Percentiles rank a stretch among this genome's conserved stretches.
phyloP scores from a whole-genome alignment of 257 asterid genomes.

The Solanum dulcamara region DNA sequence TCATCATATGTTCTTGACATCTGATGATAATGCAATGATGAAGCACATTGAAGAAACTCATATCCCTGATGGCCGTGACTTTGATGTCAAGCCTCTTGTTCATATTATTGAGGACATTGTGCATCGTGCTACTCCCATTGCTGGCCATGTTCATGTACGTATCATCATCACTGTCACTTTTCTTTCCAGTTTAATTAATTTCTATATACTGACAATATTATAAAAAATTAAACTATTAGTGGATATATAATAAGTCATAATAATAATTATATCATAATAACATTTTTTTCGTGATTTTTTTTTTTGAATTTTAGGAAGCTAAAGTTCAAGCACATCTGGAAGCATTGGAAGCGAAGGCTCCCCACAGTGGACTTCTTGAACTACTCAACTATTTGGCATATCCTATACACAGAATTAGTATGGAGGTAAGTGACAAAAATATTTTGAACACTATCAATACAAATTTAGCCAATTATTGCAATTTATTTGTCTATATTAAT shows the following conservation, averaged over 20 bases:
- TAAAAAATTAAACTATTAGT: background rate
- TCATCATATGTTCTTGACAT: slow-evolving; percentile 21
- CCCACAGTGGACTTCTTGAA: slow-evolving; percentile 25
- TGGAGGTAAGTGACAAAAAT: slow-evolving; percentile 59
- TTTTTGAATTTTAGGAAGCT: slow-evolving; percentile 9
- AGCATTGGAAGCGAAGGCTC: slow-evolving; percentile 20
- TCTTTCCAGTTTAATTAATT: background rate
- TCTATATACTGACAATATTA: background rate
- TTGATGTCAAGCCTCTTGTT: slow-evolving; percentile 44
- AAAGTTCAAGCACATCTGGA: slow-evolving; percentile 15
- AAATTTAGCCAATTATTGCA: background rate
- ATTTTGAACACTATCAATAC: background rate
- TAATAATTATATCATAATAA: background rate
- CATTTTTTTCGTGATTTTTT: background rate
- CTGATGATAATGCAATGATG: slow-evolving; percentile 47
- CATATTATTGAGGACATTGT: slow-evolving; percentile 50
- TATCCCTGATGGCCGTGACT: slow-evolving; percentile 41
- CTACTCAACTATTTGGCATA: slow-evolving; percentile 41
- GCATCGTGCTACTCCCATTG: slow-evolving; percentile 25
- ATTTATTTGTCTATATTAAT: too few relatives aligned
- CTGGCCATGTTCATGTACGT: background rate
- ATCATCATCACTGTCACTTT: background rate
- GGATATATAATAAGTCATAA: background rate
- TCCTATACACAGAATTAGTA: slow-evolving; percentile 52
- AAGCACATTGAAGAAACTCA: slow-evolving; percentile 39